Conservation (phyloP, 495 filamentous ascomycete species). For the Durotheca rogersii region DNA sequence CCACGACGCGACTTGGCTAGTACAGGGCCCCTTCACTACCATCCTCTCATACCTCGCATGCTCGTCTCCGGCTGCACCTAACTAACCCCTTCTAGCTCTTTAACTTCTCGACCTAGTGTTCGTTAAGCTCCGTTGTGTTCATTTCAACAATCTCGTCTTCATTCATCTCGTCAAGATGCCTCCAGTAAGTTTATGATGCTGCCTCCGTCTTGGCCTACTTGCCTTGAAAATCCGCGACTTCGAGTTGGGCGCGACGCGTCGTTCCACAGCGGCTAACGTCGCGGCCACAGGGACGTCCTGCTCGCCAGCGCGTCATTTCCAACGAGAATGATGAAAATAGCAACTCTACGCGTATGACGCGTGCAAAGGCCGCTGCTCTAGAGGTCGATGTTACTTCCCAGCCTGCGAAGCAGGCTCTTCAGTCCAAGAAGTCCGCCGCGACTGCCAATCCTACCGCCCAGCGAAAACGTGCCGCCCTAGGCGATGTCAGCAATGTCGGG, state of each 20-base stretch:
- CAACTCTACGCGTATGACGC: slow-evolving; percentile 76
- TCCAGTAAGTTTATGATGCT: slow-evolving; percentile 45
- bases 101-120: slow-evolving; percentile 5
- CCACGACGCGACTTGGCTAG: neutral
- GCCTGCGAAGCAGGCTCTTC: slow-evolving; percentile 63
- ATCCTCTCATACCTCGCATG: neutral
- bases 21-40: neutral
- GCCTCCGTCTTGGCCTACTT: slow-evolving; percentile 5
- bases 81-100: no score
- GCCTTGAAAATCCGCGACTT: slow-evolving; percentile 2
- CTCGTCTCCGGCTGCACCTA: slow-evolving; percentile 6
- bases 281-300: slow-evolving; percentile 36
- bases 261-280: slow-evolving; percentile 12
- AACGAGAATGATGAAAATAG: slow-evolving; percentile 96
- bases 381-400: slow-evolving; percentile 54
- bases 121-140: slow-evolving; percentile 23
- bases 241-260: slow-evolving; percentile 8
- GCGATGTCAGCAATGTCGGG: slow-evolving; percentile 92
- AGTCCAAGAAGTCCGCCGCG: slow-evolving; percentile 68
- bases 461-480: slow-evolving; percentile 75
- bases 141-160: slow-evolving; percentile 13
- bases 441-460: slow-evolving; percentile 54
- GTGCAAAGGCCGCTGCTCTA: slow-evolving; percentile 85
- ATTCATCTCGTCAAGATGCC: slow-evolving; percentile 45
- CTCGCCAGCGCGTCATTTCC: slow-evolving; percentile 59